Evolutionary conservation across 345 rosid genomes (phyloP).

Genomic region (Arabidopsis suecica): DNA sequence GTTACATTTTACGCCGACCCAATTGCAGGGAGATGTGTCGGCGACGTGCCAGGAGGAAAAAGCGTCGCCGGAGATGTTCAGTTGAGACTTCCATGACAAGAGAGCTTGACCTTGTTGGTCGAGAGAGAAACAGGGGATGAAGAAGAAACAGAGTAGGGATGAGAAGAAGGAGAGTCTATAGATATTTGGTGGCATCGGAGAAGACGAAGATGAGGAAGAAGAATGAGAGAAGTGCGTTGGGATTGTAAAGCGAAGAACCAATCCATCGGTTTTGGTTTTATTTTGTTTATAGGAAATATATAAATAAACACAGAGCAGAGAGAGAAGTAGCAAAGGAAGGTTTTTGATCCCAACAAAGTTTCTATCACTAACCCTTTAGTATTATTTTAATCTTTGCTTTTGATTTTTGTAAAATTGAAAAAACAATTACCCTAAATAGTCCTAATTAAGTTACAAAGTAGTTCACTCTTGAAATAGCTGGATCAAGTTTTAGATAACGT

Average conservation of each 20-base stretch:
- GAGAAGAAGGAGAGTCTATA: constrained; percentile 50
- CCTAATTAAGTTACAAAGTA: neutral
- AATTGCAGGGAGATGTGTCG: constrained; percentile 66
- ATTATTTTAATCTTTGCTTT: constrained; percentile 10
- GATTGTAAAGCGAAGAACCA: constrained; percentile 65
- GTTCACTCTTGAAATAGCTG: neutral
- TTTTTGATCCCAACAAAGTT: constrained; percentile 61
- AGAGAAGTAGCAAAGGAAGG: constrained; percentile 44
- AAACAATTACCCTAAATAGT: neutral
- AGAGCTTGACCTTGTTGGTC: constrained; percentile 75
- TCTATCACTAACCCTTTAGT: constrained; percentile 31
- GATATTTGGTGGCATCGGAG: constrained; percentile 62
- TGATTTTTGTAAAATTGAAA: neutral
- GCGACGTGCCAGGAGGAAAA: constrained; percentile 63
- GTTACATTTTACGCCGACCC: constrained; percentile 78
- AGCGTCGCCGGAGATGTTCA: constrained; percentile 57
- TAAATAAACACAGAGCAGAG: constrained; percentile 37
- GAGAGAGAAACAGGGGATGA: constrained; percentile 55
- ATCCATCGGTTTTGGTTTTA: constrained; percentile 54
- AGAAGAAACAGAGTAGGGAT: constrained; percentile 51
- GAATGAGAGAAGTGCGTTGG: constrained; percentile 53
- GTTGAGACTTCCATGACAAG: constrained; percentile 72
- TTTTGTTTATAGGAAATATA: constrained; percentile 62
- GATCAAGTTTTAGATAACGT: neutral
- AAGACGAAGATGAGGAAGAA: constrained; percentile 29